phyloP scores from a whole-genome alignment of 441 rosid genomes.

The Gossypium laxum region DNA sequence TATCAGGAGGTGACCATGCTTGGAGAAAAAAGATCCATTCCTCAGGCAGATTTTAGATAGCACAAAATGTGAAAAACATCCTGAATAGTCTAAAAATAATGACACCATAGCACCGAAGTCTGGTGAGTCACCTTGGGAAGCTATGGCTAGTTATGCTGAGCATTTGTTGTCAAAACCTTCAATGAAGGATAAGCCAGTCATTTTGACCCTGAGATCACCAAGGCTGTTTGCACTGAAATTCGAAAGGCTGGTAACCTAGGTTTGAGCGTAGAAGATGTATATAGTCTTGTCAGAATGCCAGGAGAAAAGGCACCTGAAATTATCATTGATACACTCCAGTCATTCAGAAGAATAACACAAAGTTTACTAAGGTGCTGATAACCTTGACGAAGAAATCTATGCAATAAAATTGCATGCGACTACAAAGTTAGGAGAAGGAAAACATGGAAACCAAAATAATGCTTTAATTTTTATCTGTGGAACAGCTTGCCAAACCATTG shows the following conservation, averaged over 20 bases:
- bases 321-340: slow-evolving; percentile 60
- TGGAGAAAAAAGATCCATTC: too few relatives aligned
- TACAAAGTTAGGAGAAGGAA: too few relatives aligned
- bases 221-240: slow-evolving; percentile 42
- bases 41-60: too few relatives aligned
- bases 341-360: slow-evolving; percentile 40
- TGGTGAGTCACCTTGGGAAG: slow-evolving; percentile 19
- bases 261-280: slow-evolving; percentile 32
- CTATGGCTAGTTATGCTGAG: slow-evolving; percentile 37
- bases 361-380: too few relatives aligned
- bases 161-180: slow-evolving; percentile 30
- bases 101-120: slow-evolving; percentile 32
- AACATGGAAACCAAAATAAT: too few relatives aligned
- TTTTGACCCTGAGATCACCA: slow-evolving; percentile 40
- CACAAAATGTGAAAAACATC: too few relatives aligned
- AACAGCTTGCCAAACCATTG: too few relatives aligned
- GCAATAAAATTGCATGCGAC: too few relatives aligned
- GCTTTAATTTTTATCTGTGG: too few relatives aligned
- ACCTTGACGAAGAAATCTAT: too few relatives aligned
- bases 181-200: slow-evolving; percentile 23
- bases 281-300: slow-evolving; percentile 23
- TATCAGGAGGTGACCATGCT: too few relatives aligned
- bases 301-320: slow-evolving; percentile 33
- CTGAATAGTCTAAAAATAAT: slow-evolving; percentile 24
- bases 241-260: slow-evolving; percentile 90